These are phyloP conservation scores for Pleodorina starrii DNA, from an alignment of 139 green algal species.

Conservation along the genomic window DNA sequence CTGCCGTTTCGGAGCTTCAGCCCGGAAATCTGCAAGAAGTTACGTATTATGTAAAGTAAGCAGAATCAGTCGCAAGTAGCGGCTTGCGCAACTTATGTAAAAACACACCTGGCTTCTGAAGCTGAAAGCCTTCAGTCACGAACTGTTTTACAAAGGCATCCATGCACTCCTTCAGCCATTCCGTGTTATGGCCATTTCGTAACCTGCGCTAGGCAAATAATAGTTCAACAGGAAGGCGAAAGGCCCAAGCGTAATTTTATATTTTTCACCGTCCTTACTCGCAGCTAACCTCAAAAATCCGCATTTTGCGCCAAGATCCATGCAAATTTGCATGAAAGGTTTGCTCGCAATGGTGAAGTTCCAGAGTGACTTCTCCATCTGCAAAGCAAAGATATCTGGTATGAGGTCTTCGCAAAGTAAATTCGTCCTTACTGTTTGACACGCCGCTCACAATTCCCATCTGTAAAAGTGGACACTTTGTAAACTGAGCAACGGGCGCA, in stretches of 20 bases:
- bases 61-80: neutral
- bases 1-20: neutral
- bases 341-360: neutral
- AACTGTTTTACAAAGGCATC: slow-evolving; percentile 3
- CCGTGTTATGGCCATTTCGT: neutral
- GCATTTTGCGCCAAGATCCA: neutral
- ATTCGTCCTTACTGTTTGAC: too few relatives aligned
- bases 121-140: neutral
- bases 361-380: neutral
- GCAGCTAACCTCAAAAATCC: neutral
- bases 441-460: too few relatives aligned
- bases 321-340: neutral
- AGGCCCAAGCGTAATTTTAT: neutral
- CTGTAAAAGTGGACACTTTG: too few relatives aligned
- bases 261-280: neutral
- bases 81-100: neutral
- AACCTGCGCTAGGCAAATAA: neutral
- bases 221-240: neutral
- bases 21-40: neutral
- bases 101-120: neutral
- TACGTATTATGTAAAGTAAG: neutral
- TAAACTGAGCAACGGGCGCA: too few relatives aligned
- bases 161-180: slow-evolving; percentile 3
- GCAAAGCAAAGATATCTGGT: too few relatives aligned
- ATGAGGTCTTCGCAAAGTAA: too few relatives aligned